Evolutionary conservation across 2,329 filamentous ascomycete species (phyloP).

Genomic region (Diaporthe aspalathi): DNA sequence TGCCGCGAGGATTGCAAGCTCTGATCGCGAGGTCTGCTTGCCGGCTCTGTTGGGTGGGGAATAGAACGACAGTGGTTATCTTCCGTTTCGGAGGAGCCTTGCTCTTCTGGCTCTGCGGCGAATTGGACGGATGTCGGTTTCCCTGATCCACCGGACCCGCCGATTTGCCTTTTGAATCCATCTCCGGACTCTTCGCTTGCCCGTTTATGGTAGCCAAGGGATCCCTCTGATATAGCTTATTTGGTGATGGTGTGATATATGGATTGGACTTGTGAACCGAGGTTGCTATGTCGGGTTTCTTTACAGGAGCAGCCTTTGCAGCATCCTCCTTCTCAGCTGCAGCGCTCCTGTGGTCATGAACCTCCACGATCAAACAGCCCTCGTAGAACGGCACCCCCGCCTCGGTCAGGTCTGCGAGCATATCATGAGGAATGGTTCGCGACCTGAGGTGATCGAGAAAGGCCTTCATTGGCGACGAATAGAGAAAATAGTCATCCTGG

Average conservation of each 20-base stretch:
- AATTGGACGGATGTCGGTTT: conserved; percentile 64
- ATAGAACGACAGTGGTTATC: conserved; percentile 82
- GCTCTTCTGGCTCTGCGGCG: conserved; percentile 59
- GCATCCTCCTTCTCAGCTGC: conserved; percentile 70
- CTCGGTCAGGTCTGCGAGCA: conserved; percentile 81
- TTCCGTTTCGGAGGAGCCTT: conserved; percentile 68
- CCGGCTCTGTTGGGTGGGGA: conserved; percentile 81
- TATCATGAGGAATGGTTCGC: conserved; percentile 88
- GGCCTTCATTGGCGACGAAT: conserved; percentile 90
- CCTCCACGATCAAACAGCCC: conserved; percentile 91
- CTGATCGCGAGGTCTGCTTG: conserved; percentile 82
- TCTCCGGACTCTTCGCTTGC: conserved; percentile 43
- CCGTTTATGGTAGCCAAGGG: conserved; percentile 46
- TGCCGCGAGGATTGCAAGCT: conserved; percentile 73
- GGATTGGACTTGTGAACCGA: conserved; percentile 94
- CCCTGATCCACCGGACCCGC: conserved; percentile 66
- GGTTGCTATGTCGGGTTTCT: conserved; percentile 74
- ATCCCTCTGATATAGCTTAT: conserved; percentile 78
- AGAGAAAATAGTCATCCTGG: conserved; percentile 91
- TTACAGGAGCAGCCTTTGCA: conserved; percentile 61
- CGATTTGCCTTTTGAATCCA: conserved; percentile 54
- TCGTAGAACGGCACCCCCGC: conserved; percentile 87
- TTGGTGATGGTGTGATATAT: conserved; percentile 90
- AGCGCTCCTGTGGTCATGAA: conserved; percentile 86
- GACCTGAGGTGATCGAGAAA: conserved; percentile 80